Percentiles rank a stretch among this genome's conserved stretches.
Conservation (phyloP, 441 rosid genomes). For the Bruguiera hainesii region DNA sequence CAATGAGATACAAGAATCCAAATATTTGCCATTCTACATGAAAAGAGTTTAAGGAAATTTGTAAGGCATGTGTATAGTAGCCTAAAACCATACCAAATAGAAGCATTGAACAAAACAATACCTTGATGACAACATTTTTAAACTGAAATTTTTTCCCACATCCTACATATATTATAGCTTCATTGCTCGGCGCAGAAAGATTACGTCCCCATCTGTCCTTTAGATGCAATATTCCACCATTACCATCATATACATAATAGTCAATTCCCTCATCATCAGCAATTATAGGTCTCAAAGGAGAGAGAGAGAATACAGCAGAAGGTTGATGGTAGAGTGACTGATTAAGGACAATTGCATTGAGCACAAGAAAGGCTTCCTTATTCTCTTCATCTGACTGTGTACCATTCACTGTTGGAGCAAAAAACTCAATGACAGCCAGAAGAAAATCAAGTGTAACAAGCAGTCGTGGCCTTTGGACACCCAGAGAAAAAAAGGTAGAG, state of each 20-base stretch:
- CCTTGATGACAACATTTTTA: conserved; percentile 87
- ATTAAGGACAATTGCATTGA: conserved; percentile 65
- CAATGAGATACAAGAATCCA: conserved; percentile 87
- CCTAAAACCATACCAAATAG: conserved; percentile 1
- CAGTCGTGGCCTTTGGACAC: conserved; percentile 91
- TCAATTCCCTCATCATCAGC: conserved; percentile 75
- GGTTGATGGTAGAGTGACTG: conserved; percentile 62
- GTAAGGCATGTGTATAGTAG: neutral
- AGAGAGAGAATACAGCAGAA: conserved; percentile 60
- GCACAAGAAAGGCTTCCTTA: conserved; percentile 43
- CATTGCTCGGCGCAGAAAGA: conserved; percentile 64
- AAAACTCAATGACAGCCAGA: conserved; percentile 88
- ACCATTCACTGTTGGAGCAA: conserved; percentile 75
- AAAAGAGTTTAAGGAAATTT: neutral
- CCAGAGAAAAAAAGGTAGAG: conserved; percentile 56
- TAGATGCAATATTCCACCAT: conserved; percentile 71
- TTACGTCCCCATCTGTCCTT: conserved; percentile 64
- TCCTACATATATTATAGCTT: conserved; percentile 77
- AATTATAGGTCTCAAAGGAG: conserved; percentile 83
- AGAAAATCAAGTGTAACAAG: conserved; percentile 98
- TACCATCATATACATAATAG: conserved; percentile 86
- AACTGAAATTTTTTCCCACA: conserved; percentile 76
- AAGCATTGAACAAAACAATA: conserved; percentile 24
- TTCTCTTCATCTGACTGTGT: conserved; percentile 70
- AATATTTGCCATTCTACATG: conserved; percentile 70